Percentiles rank a stretch among this genome's conserved stretches.
These are phyloP conservation scores for Leersia perrieri DNA, from an alignment of 176 grass and related monocot genomes.

Conservation along the genomic window DNA sequence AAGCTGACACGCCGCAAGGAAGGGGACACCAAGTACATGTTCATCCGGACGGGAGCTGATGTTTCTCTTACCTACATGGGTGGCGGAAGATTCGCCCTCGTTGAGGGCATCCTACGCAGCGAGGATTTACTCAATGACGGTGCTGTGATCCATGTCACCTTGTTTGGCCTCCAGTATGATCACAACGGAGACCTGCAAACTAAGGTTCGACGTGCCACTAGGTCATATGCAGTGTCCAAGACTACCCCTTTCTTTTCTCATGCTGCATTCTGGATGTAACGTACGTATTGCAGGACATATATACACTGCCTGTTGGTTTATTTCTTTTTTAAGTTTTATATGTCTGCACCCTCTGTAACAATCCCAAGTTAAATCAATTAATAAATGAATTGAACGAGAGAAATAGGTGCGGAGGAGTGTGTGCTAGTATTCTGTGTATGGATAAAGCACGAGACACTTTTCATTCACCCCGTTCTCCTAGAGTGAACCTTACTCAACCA, in stretches of 20 bases:
- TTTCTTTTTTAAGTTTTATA: too few relatives aligned
- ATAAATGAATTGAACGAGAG: too few relatives aligned
- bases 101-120: background rate
- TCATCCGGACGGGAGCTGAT: too few relatives aligned
- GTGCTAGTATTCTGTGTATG: too few relatives aligned
- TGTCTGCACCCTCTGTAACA: too few relatives aligned
- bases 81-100: conserved; percentile 1
- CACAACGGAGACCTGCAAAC: background rate
- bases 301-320: too few relatives aligned
- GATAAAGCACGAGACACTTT: too few relatives aligned
- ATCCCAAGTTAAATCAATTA: too few relatives aligned
- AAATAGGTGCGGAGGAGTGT: too few relatives aligned
- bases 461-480: too few relatives aligned
- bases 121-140: background rate
- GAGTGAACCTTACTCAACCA: too few relatives aligned
- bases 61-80: conserved; percentile 21
- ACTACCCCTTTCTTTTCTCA: background rate
- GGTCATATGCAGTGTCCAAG: background rate
- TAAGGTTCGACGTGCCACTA: background rate
- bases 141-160: background rate
- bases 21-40: background rate
- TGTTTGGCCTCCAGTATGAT: conserved; percentile 18
- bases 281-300: too few relatives aligned
- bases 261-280: conserved; percentile 6
- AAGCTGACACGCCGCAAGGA: background rate